Percentiles rank a stretch among this genome's conserved stretches.
phyloP scores from a whole-genome alignment of 495 filamentous ascomycete species.

The Pyronema omphalodes region DNA sequence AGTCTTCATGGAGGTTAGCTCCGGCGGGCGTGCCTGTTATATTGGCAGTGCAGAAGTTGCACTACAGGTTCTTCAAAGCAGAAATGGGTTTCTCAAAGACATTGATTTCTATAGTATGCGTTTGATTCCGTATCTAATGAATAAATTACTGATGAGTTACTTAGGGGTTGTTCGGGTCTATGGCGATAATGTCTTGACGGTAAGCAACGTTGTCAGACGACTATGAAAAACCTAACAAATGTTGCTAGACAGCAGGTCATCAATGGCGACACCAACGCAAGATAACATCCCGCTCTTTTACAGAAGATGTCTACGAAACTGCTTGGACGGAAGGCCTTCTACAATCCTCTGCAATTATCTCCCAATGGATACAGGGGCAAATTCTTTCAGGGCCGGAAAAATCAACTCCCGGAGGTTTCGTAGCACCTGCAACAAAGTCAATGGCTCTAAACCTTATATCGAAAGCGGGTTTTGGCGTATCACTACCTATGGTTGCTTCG shows the following conservation, averaged over 20 bases:
- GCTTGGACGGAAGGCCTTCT: constrained; percentile 7
- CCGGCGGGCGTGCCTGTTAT: neutral
- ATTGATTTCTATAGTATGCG: neutral
- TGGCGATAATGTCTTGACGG: neutral
- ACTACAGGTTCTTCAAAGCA: neutral
- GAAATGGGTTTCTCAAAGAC: neutral
- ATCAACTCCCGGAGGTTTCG: neutral
- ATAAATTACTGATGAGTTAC: neutral
- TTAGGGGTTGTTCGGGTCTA: neutral
- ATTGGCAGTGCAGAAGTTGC: neutral
- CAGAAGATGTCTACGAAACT: constrained; percentile 22
- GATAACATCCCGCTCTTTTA: constrained; percentile 34
- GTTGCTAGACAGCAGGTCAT: constrained; percentile 27
- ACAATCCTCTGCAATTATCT: constrained; percentile 1
- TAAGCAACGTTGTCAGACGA: neutral
- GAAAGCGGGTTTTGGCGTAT: constrained; percentile 10
- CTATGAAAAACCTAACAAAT: neutral
- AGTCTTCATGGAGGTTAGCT: constrained; percentile 1
- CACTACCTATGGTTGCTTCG: constrained; percentile 3
- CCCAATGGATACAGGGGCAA: neutral
- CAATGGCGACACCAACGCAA: constrained; percentile 35
- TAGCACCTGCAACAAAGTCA: neutral
- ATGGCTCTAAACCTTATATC: constrained; percentile 12
- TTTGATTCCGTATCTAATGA: neutral
- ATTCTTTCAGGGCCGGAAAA: neutral